Conservation (phyloP, 805 yeast species). For the Saturnispora kantuleensis region DNA sequence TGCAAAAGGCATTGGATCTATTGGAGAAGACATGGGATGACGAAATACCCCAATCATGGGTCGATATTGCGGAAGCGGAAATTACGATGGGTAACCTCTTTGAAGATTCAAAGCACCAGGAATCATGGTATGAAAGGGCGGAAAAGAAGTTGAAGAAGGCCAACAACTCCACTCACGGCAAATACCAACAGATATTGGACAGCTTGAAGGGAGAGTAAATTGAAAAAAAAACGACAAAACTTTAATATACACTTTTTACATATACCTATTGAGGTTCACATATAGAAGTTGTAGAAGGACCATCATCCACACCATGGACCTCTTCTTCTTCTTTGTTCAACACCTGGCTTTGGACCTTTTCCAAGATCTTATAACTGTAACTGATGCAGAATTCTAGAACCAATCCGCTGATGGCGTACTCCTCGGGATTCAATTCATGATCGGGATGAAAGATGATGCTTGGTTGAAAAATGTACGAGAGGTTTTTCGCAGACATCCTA, state of each 20-base stretch:
- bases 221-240: background rate
- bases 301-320: too few species aligned
- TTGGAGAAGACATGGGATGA: slow-evolving; percentile 52
- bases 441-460: slow-evolving; percentile 87
- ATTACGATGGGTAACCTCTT: slow-evolving; percentile 69
- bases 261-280: too few species aligned
- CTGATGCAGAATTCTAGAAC: slow-evolving; percentile 86
- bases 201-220: slow-evolving; percentile 4
- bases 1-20: slow-evolving; percentile 45
- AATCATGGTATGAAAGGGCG: slow-evolving; percentile 55
- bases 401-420: slow-evolving; percentile 75
- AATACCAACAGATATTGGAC: slow-evolving; percentile 54
- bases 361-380: slow-evolving; percentile 70
- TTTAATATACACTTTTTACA: background rate
- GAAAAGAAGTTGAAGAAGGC: slow-evolving; percentile 60
- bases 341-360: slow-evolving; percentile 30
- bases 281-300: too few species aligned
- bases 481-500: slow-evolving; percentile 84
- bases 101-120: slow-evolving; percentile 63
- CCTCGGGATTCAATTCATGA: slow-evolving; percentile 88
- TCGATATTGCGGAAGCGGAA: slow-evolving; percentile 74
- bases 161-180: slow-evolving; percentile 71
- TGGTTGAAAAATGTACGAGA: slow-evolving; percentile 96
- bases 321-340: too few species aligned
- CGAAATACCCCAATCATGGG: slow-evolving; percentile 76